Evolutionary conservation across 495 filamentous ascomycete genomes (phyloP), one percentile per base, ranked within the genome.

Genomic region (Parathielavia appendiculata): DNA sequence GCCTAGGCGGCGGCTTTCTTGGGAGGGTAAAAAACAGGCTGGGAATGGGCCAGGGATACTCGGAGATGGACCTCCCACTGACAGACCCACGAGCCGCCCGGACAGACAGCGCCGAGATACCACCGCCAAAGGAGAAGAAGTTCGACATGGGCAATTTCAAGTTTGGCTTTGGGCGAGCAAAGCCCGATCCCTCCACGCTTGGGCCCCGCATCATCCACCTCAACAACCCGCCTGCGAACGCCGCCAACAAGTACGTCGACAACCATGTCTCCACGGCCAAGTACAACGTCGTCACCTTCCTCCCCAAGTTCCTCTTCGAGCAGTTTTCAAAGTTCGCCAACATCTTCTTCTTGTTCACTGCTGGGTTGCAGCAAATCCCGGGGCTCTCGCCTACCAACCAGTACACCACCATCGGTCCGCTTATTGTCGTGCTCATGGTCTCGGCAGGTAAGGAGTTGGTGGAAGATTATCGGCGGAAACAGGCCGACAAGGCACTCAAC

Each of bases 311-410:
- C 76, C 77, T 99, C 20, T 95, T 91, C 73, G 95, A 99, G 68
- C 95, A 99, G 73, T 99, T 99, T 77, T 96, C 91, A 50, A 99
- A 96, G 75, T 97, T 95, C 75, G 95, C 93, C 75, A 99, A 99
- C 70, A 70, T 99, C 62, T 99, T 99, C 79, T 99, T 99, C 86
- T 84, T 99, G 67, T 97, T 99, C 73, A 99, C 95, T 35, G 92
- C 95, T 4, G 86, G 84, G 6, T 73, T 99, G 35, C 95, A 99
- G 75, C 95, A 99, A 69, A 96, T 99, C 64, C 95, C 93, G 16
- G 86, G 87, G 63, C 85, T 99, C 51, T 95, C 91, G 20, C 93
- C 93, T 9, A 99, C 93, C 6, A 97, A 96, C 76, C 78, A 75
- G 66, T 99, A 89, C 69, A 99, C 95, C 11, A 99, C 95, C 17